A percentile compares a stretch with the other conserved stretches of the same genome.
Conservation (phyloP, 176 grass and related monocot species). For the Echinochloa phyllopogon region DNA sequence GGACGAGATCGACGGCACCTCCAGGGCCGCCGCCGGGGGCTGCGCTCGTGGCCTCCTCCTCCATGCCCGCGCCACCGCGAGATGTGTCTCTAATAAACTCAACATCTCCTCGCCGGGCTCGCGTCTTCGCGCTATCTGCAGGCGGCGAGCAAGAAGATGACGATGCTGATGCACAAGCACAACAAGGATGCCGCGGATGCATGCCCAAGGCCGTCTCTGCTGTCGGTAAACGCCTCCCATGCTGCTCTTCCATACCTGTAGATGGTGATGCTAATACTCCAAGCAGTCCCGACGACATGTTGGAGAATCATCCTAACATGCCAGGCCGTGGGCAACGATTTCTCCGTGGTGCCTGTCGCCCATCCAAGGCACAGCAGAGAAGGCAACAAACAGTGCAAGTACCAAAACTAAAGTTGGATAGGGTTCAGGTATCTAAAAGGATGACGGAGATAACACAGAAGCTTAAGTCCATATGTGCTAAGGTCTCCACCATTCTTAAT, state of each 20-base stretch:
- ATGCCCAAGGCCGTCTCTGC: neutral
- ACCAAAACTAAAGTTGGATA: conserved; percentile 3
- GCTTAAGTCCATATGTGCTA: neutral
- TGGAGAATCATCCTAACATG: too few species aligned
- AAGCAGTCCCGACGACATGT: too few species aligned
- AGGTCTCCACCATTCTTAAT: neutral
- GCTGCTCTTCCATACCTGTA: neutral
- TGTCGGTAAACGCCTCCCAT: neutral
- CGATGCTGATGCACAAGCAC: too few species aligned
- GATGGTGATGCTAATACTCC: too few species aligned
- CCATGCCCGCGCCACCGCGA: neutral
- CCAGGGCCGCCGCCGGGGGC: neutral
- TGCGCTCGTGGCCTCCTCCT: neutral
- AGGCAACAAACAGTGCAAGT: neutral
- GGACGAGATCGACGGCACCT: neutral
- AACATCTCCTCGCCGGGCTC: neutral
- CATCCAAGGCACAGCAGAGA: too few species aligned
- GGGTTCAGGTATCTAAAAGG: neutral
- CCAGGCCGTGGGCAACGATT: too few species aligned
- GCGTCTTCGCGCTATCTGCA: neutral
- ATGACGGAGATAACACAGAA: neutral
- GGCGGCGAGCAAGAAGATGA: too few species aligned
- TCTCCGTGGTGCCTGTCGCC: too few species aligned
- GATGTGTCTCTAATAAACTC: neutral
- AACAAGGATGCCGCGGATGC: neutral